phyloP scores from a whole-genome alignment of 805 yeast genomes.

The Sugiyamaella chiloensis region DNA sequence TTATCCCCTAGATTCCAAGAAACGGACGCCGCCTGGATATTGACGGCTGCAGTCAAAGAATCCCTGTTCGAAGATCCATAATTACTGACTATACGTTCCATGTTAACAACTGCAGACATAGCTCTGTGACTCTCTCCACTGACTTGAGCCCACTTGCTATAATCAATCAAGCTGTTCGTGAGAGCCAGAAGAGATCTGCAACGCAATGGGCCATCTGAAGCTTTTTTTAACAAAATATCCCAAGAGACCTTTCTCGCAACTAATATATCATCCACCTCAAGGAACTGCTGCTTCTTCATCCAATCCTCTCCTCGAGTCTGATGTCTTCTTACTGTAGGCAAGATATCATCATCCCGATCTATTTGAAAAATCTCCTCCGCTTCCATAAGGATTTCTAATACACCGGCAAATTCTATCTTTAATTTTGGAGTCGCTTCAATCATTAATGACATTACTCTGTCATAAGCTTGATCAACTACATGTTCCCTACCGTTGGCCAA shows the following conservation, averaged over 20 bases:
- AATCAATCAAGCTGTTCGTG: too few species aligned
- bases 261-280: slow-evolving; percentile 14
- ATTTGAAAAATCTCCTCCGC: too few species aligned
- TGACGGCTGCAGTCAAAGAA: slow-evolving; percentile 28
- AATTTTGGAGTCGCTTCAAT: too few species aligned
- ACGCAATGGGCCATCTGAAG: not conserved
- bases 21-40: slow-evolving; percentile 53
- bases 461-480: not conserved
- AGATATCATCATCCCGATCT: too few species aligned
- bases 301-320: too few species aligned
- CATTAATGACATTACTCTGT: not conserved
- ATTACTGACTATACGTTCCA: slow-evolving; percentile 14
- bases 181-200: too few species aligned
- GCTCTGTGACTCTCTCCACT: slow-evolving; percentile 26
- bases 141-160: slow-evolving; percentile 19
- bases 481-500: slow-evolving; percentile 28
- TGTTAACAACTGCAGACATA: slow-evolving; percentile 23
- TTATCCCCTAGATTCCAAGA: slow-evolving; percentile 65
- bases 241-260: slow-evolving; percentile 15
- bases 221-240: slow-evolving; percentile 1
- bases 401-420: too few species aligned
- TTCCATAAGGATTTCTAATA: too few species aligned
- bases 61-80: not conserved
- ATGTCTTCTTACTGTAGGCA: too few species aligned
- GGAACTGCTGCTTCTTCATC: not conserved